phyloP scores from a whole-genome alignment of 1,139 yeast species.

The Candida sp. region DNA sequence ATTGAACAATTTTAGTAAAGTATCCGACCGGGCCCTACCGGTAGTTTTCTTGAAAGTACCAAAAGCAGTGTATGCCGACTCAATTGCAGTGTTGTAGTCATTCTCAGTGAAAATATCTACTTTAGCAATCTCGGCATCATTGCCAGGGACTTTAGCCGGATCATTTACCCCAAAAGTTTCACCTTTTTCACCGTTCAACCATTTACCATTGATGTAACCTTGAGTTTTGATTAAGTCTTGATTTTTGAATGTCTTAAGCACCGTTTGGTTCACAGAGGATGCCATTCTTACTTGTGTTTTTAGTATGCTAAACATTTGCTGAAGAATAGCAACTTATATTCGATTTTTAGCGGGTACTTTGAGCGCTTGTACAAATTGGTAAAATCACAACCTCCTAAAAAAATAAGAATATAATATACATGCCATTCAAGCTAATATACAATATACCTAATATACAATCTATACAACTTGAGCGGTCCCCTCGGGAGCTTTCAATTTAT shows the following conservation, averaged over 20 bases:
- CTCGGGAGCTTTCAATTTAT: constrained; percentile 11
- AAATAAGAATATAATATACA: not conserved
- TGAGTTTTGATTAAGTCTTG: constrained; percentile 31
- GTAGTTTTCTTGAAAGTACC: constrained; percentile 32
- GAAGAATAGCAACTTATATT: not conserved
- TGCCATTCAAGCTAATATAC: not conserved
- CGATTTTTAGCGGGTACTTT: not conserved
- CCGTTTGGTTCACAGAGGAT: constrained; percentile 10
- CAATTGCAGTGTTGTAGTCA: constrained; percentile 39
- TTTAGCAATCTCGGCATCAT: constrained; percentile 29
- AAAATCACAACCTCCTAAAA: not conserved
- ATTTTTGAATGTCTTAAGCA: constrained; percentile 22
- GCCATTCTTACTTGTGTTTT: not conserved
- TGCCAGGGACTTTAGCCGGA: constrained; percentile 35
- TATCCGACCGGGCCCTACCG: constrained; percentile 35
- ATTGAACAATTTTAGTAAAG: constrained; percentile 39
- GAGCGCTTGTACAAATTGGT: not conserved
- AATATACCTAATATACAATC: not conserved
- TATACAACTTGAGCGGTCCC: not conserved
- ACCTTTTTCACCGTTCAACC: constrained; percentile 25
- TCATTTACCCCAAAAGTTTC: constrained; percentile 38
- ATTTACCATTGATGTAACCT: constrained; percentile 44
- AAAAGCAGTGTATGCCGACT: constrained; percentile 35
- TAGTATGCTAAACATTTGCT: not conserved
- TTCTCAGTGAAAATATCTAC: constrained; percentile 32